A percentile compares a stretch with the other conserved stretches of the same genome.
Evolutionary conservation across 1,284 basidiomycete genomes (phyloP).

Genomic region (Hortiboletus rubellus): DNA sequence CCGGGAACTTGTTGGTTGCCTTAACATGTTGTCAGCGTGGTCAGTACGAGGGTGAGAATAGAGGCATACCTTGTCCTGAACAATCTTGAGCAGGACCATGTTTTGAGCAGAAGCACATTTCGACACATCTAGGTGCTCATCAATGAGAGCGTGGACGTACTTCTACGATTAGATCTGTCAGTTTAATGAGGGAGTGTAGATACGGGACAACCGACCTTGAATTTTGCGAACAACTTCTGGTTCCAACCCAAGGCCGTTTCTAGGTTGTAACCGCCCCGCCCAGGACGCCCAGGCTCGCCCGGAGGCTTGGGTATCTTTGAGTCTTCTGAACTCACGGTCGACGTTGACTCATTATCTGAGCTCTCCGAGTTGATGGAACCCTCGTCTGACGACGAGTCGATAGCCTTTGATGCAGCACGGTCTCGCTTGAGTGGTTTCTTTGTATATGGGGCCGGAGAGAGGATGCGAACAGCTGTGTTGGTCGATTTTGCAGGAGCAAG

Average conservation of each 20-base stretch:
- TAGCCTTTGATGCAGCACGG: too few relatives aligned
- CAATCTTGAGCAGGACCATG: neutral
- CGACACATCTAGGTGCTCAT: conserved; percentile 4
- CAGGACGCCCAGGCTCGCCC: conserved; percentile 6
- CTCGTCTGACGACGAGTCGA: neutral
- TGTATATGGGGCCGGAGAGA: neutral
- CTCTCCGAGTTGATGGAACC: neutral
- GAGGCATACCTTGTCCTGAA: neutral
- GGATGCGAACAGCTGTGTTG: neutral
- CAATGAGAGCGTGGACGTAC: neutral
- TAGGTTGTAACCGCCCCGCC: conserved; percentile 7
- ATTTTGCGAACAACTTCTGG: neutral
- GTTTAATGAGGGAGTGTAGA: too few relatives aligned
- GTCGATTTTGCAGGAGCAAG: neutral
- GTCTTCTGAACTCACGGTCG: neutral
- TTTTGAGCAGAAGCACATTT: conserved; percentile 10
- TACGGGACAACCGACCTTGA: conserved; percentile 7
- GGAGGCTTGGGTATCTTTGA: conserved; percentile 6
- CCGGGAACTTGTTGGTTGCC: neutral
- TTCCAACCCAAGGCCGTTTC: neutral
- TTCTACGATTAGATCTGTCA: neutral
- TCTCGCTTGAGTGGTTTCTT: neutral
- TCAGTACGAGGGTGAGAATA: neutral
- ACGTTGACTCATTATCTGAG: neutral
- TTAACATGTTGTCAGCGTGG: neutral